Percentiles rank a stretch among this genome's conserved stretches.
phyloP scores from a whole-genome alignment of 768 basidiomycete species.

The Rhizopogon vulgaris region DNA sequence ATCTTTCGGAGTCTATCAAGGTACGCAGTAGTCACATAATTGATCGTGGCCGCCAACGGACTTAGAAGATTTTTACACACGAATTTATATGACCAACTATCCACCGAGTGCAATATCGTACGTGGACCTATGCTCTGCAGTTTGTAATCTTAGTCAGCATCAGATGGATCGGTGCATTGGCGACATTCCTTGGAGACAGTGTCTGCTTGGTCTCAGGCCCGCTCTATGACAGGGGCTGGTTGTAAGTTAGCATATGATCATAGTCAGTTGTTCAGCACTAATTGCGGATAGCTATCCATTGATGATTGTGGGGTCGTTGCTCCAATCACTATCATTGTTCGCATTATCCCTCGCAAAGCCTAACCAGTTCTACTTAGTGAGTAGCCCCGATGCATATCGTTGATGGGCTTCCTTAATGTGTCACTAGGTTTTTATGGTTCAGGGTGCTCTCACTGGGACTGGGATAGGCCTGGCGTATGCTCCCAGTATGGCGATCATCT shows the following conservation, averaged over 20 bases:
- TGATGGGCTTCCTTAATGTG: neutral
- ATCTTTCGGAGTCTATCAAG: conserved; percentile 29
- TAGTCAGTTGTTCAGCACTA: conserved; percentile 13
- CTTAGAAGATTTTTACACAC: conserved; percentile 25
- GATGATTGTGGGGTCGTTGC: conserved; percentile 10
- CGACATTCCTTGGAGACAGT: conserved; percentile 31
- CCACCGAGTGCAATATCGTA: conserved; percentile 24
- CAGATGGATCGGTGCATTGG: conserved; percentile 37
- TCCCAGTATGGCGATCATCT: conserved; percentile 35
- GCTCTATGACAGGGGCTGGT: conserved; percentile 29
- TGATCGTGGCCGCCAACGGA: conserved; percentile 1
- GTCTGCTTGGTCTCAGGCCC: conserved; percentile 24
- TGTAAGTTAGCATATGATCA: conserved; percentile 4
- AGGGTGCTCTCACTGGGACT: conserved; percentile 37
- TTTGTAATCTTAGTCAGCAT: conserved; percentile 17
- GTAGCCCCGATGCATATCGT: neutral
- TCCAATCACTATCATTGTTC: conserved; percentile 16
- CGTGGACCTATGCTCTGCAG: conserved; percentile 18
- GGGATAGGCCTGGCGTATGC: conserved; percentile 39
- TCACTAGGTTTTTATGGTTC: conserved; percentile 35
- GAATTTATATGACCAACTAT: conserved; percentile 20
- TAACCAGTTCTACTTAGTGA: conserved; percentile 20
- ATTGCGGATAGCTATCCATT: neutral
- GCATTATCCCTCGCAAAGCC: conserved; percentile 20
- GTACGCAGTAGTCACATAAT: neutral